Evolutionary conservation across 169 alveolate genomes (phyloP), one percentile per base, ranked within the genome.

Genomic region (Toxoplasma gondii): DNA sequence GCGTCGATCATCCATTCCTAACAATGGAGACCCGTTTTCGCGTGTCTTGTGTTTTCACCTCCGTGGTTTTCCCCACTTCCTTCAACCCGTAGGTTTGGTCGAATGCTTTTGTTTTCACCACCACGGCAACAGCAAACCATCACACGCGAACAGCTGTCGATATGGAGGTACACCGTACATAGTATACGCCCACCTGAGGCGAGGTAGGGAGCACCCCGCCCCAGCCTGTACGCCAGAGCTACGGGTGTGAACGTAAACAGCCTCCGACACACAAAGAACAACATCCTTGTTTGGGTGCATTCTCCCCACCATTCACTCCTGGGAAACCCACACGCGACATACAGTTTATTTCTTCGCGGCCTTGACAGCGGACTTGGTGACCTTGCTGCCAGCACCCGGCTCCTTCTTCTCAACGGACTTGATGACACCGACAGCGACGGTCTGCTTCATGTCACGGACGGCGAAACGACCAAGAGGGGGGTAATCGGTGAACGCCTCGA

Each of bases 381-480:
- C 96, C 95, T 97, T 97, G 94, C 98, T 98, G 39, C 97, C 95
- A 67, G 98, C 97, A 69, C 98, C 98, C 31, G 98, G 97, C 64
- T 99, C 99, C 97, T 98, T 98, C 99, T 98, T 99, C 94, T 96
- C 98, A 88, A 98, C 99, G 58, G 97, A 97, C 98, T 99, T 98
- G 97, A 99, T 98, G 88, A 99, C 99, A 93, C 99, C 99, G 94
- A 99, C 99, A 70, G 99, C 99, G 95, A 99, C 99, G 80, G 99
- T 99, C 96, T 98, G 99, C 97, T 98, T 98, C 99, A 99, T 98
- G 98, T 99, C 99, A 96, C 99, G 98, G 84, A 99, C 99, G 91
- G 99, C 99, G 96, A 99, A 99, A 97, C 99, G 98, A 69, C 99
- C 99, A 67, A 99, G 98, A 45, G 99, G 99, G 91, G 99, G 99